Base-by-base conservation (phyloP, 2,329 filamentous ascomycete genomes). In the Fusarium gaditjirri region DNA sequence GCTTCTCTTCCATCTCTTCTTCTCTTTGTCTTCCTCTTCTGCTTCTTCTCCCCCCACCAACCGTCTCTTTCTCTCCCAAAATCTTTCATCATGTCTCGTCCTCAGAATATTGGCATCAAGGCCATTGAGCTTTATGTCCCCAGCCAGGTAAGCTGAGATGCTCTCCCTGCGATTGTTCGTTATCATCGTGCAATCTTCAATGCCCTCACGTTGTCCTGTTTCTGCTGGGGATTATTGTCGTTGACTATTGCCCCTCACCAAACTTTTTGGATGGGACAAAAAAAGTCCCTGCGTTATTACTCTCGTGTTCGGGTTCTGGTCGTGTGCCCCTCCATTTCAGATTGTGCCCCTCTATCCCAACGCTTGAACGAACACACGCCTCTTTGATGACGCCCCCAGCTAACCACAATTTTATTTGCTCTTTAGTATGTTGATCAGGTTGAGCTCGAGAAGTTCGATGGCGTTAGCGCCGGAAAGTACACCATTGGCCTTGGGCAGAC, bases 81-180 rank as follows among this genome's bases (percentile, higher is more conserved):
- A 49, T 59, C 56, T 60, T 73, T 74, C 78, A 85, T 70, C 65
- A 95, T 94, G 92, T 88, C 92, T 80, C 91, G 92, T 84, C 92
- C 93, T 74, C 90, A 94, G 84, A 95, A 95, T 85, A 92, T 96
- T 83, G 93, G 93, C 88, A 94, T 96, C 82, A 95, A 96, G 87
- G 93, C 93, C 92, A 93, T 96, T 83, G 93, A 96, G 83, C 90
- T 96, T 81, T 96, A 96, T 84, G 93, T 94, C 81, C 93, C 93
- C 74, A 93, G 88, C 83, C 93, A 95, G 90, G 93, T 95, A 84
- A 73, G 90, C 84, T 38, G 35, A 50, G 23, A 42, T 43, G 6
- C 38, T 44, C 50, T 62, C 46, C 46, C 57, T 71, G 60, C 31
- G 54, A 62, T 60, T 69, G 61, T 62, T 14, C 38, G 13, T 35